A percentile compares a stretch with the other conserved stretches of the same genome.
These are phyloP conservation scores for Picea engelmannii DNA, from an alignment of 83 land plant species.

Conservation along the genomic window DNA sequence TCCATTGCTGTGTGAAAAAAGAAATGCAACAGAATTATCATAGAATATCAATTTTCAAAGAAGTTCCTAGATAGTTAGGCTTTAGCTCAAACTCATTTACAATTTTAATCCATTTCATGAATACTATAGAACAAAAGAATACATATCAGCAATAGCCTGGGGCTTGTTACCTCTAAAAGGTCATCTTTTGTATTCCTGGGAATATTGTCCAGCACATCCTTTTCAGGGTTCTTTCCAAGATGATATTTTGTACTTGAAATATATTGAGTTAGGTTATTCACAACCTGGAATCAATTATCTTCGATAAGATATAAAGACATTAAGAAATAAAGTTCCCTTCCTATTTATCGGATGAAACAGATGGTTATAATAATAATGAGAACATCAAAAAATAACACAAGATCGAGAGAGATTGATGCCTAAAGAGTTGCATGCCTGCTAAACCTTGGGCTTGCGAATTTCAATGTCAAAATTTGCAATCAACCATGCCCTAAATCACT, in stretches of 20 bases:
- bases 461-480: too few relatives aligned
- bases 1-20: constrained; percentile 64
- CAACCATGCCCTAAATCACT: too few relatives aligned
- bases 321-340: background rate
- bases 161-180: constrained; percentile 51
- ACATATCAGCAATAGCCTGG: background rate
- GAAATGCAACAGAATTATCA: background rate
- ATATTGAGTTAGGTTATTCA: constrained; percentile 49
- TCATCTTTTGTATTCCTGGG: constrained; percentile 52
- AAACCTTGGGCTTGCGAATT: too few relatives aligned
- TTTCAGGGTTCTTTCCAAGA: constrained; percentile 66
- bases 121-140: background rate
- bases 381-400: background rate
- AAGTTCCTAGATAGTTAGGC: background rate
- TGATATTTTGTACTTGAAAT: constrained; percentile 57
- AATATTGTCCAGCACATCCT: constrained; percentile 58
- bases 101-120: background rate
- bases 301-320: background rate
- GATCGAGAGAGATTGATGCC: too few relatives aligned
- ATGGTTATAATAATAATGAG: background rate
- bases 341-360: background rate
- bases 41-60: background rate
- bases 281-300: constrained; percentile 32
- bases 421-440: too few relatives aligned
- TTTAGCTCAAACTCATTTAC: background rate